phyloP scores from a whole-genome alignment of 1,284 basidiomycete species.

The Ceratobasidium sp. region DNA sequence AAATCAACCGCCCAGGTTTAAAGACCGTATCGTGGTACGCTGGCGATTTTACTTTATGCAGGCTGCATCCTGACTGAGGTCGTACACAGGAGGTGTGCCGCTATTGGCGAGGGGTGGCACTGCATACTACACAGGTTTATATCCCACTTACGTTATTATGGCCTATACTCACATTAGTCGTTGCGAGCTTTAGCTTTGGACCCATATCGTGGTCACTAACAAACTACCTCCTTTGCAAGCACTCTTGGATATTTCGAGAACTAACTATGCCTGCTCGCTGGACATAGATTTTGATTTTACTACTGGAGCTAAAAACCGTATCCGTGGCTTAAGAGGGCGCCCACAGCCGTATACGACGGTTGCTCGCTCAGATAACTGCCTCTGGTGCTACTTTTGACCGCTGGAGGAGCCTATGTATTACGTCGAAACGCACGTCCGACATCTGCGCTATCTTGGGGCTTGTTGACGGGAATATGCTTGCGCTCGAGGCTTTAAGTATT shows the following conservation, averaged over 20 bases:
- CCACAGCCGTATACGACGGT: background rate
- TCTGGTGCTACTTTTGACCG: background rate
- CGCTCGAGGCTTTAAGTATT: background rate
- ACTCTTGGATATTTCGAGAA: background rate
- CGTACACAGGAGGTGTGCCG: background rate
- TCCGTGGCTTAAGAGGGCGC: background rate
- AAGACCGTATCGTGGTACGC: background rate
- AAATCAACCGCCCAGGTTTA: background rate
- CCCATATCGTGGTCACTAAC: background rate
- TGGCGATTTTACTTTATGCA: background rate
- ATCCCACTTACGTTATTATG: background rate
- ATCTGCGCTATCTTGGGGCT: background rate
- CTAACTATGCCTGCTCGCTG: background rate
- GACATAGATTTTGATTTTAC: background rate
- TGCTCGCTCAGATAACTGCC: background rate
- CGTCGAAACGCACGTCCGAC: background rate
- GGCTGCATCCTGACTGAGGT: background rate
- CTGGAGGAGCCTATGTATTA: conserved; percentile 8
- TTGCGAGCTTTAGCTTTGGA: background rate
- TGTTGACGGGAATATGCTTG: background rate
- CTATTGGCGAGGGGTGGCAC: conserved; percentile 10
- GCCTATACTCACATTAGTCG: background rate
- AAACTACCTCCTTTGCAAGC: background rate
- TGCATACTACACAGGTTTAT: background rate
- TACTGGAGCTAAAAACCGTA: background rate